Base-by-base conservation (phyloP, 805 yeast species). In the Candida xiaguanensis region DNA sequence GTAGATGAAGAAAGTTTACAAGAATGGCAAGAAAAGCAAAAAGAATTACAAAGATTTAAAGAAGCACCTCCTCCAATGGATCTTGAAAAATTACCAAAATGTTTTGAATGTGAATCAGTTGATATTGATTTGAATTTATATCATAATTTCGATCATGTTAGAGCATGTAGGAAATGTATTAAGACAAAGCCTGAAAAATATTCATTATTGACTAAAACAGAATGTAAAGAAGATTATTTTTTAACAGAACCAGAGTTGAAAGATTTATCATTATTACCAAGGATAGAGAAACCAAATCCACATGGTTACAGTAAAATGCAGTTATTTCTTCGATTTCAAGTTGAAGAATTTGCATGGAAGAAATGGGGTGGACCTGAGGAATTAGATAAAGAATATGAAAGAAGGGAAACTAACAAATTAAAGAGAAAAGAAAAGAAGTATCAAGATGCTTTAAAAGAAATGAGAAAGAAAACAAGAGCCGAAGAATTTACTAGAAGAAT, bases 301-400 rank as follows among this genome's bases (percentile, higher is more conserved):
- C 96, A 93, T 59, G 88, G 90, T 31, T 93, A 80, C 61, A 84
- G 88, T 36, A 75, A 93, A 54, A 93, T 93, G 99, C 95, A 90
- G 72, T 69, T 93, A 40, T 93, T 81, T 63, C 62, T 93, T 32
- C 67, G 99, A 43, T 85, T 80, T 53, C 98, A 93, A 53, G 88
- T 93, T n/a, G 99, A 93, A 58, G 87, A 83, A 52, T 86, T 74
- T 61, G 95, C 98, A 0, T 86, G 82, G 65, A 82, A 85, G 55
- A 91, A 93, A 62, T 93, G 99, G 99, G 95, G 93, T 1, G 83
- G 95, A 1, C 75, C 82, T 8, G 96, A 88, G 40, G 88, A 85
- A 0, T 62, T 93, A 28, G 99, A 93, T 59, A 74, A 74, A n/a
- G 99, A 93, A 58, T 93, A 95, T 86, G 85, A 86, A 48, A 62